Conservation (phyloP, 345 rosid genomes). For the Kandelia obovata region DNA sequence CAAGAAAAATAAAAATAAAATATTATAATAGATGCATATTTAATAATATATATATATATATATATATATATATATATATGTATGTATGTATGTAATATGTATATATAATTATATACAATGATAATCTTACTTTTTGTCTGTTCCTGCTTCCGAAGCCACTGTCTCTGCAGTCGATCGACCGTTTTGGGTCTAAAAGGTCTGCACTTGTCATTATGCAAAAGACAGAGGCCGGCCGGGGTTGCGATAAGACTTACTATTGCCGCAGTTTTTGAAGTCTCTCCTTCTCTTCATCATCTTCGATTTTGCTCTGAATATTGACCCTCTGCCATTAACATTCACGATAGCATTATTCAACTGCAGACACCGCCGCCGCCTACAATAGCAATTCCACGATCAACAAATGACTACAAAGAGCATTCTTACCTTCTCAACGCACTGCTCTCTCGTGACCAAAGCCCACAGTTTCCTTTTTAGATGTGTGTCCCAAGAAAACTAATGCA, state of each 20-base stretch:
- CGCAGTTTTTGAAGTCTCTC: constrained; percentile 78
- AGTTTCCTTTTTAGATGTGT: constrained; percentile 93
- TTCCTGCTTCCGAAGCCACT: too few species aligned
- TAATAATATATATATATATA: too few species aligned
- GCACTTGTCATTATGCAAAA: not conserved
- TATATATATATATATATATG: too few species aligned
- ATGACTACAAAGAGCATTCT: not conserved
- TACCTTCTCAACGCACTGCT: constrained; percentile 98
- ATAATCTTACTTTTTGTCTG: too few species aligned
- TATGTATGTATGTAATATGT: too few species aligned
- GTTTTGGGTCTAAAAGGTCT: too few species aligned
- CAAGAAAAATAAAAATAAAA: too few species aligned
- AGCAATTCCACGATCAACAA: not conserved
- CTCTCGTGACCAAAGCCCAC: constrained; percentile 89
- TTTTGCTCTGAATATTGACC: constrained; percentile 82
- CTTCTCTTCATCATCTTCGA: constrained; percentile 91
- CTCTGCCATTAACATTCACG: constrained; percentile 40
- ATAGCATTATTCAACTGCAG: not conserved
- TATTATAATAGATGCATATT: too few species aligned
- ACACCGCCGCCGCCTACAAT: not conserved
- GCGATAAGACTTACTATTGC: constrained; percentile 59
- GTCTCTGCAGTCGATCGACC: too few species aligned
- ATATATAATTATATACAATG: too few species aligned
- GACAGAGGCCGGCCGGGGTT: not conserved
- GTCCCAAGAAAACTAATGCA: constrained; percentile 53